Evolutionary conservation across 225 moss, liverwort and hornwort genomes (phyloP).

Genomic region (Sphagnum tenellum): DNA sequence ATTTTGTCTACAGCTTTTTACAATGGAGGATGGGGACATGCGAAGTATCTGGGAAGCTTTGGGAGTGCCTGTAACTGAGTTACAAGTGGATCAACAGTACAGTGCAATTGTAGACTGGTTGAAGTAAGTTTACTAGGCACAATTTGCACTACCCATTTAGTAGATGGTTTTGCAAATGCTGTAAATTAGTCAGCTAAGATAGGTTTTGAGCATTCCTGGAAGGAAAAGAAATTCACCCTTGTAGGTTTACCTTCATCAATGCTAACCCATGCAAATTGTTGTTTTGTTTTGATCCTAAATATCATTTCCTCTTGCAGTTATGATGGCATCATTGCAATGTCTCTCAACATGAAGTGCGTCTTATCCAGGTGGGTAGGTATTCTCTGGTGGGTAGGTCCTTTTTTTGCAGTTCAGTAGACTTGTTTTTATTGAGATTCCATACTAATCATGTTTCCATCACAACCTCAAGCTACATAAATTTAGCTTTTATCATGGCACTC

Average conservation of each 20-base stretch:
- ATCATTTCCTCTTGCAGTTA: conserved; percentile 24
- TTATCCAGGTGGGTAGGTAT: conserved; percentile 19
- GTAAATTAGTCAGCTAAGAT: neutral
- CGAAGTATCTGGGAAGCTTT: conserved; percentile 39
- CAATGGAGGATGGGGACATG: conserved; percentile 42
- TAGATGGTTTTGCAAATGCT: neutral
- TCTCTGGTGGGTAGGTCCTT: neutral
- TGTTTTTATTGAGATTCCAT: neutral
- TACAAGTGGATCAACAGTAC: conserved; percentile 23
- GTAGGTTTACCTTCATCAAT: neutral
- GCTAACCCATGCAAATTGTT: no score
- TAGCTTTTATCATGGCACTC: no score
- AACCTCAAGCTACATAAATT: no score
- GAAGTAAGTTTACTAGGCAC: conserved; percentile 22
- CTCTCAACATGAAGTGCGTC: conserved; percentile 32
- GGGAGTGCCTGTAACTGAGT: conserved; percentile 26
- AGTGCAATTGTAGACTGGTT: conserved; percentile 43
- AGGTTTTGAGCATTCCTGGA: neutral
- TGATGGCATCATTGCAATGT: conserved; percentile 48
- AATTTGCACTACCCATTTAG: neutral
- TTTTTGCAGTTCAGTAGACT: conserved; percentile 3
- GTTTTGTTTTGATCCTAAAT: neutral
- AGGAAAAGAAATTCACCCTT: neutral
- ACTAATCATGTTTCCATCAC: no score
- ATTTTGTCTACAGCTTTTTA: conserved; percentile 21